Evolutionary conservation across 2,329 filamentous ascomycete species (phyloP), one percentile per base, ranked within the genome.

Genomic region (Alternaria arbusti): DNA sequence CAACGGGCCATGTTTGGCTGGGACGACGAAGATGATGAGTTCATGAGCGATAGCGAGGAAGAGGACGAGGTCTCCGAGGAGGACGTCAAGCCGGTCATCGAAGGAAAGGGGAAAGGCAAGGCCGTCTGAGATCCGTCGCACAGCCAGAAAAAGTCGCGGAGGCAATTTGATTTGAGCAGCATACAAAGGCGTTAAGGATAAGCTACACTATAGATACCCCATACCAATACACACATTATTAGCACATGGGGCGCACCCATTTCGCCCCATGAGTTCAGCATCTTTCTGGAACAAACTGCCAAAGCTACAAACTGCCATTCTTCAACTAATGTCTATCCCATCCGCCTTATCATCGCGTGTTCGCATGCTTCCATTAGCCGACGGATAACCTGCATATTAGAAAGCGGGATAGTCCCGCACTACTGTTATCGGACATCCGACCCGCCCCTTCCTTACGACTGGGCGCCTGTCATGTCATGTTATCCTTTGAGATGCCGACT

Each of bases 1-100:
- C 74, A 78, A n/a, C 76, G 74, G 54, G 82, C 85, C 0, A 92
- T 94, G 74, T 91, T 90, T 71, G 91, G 91, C 0, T 95, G 94
- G 80, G 91, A 94, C 65, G 91, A 94, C 32, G 90, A 92, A 57
- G 91, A 94, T 43, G 76, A 77, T 15, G 76, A 80, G 57, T 78
- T 79, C 55, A 80, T 83, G 70, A 83, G 81, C 58, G 81, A 83
- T 20, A 82, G 81, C 26, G 82, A 84, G 25, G 83, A 84, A 13
- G 82, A 82, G 10, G 82, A 83, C 17, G 80, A 81, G 0, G 68
- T 78, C 0, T 75, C 72, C 5, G 79, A 77, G 25, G 76, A 78
- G 58, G 76, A 79, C 28, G 63, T 54, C 4, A 74, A 77, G 51
- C 62, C 65, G 9, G 64, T 66, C 25, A 70, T 74, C 17, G 74